phyloP scores from a whole-genome alignment of 2,329 filamentous ascomycete species.

The Trichoderma citrinoviride region DNA sequence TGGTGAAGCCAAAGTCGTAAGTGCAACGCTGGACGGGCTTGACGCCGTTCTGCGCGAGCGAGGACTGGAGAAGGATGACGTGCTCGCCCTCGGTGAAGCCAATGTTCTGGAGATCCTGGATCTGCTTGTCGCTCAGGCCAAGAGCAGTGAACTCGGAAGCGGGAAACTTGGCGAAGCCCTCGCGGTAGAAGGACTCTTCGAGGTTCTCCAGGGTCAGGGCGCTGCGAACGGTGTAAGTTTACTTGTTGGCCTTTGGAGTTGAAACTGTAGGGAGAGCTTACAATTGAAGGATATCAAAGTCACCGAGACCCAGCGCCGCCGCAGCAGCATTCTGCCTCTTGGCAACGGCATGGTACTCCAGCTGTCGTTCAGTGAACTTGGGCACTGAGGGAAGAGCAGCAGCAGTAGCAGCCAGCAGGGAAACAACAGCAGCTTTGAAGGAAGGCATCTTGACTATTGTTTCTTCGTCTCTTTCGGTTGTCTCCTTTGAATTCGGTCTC shows the following conservation, averaged over 20 bases:
- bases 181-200: slow-evolving; percentile 68
- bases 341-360: slow-evolving; percentile 46
- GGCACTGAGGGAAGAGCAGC: slow-evolving; percentile 47
- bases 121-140: slow-evolving; percentile 32
- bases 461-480: slow-evolving; percentile 17
- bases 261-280: slow-evolving; percentile 36
- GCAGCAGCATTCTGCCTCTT: slow-evolving; percentile 52
- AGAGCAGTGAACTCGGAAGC: slow-evolving; percentile 61
- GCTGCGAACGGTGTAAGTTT: slow-evolving; percentile 24
- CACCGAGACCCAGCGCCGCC: slow-evolving; percentile 46
- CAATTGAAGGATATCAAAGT: slow-evolving; percentile 60
- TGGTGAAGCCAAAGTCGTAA: slow-evolving; percentile 70
- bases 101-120: slow-evolving; percentile 57
- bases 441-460: slow-evolving; percentile 35
- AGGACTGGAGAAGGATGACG: slow-evolving; percentile 45
- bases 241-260: too few species aligned
- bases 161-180: slow-evolving; percentile 67
- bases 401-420: slow-evolving; percentile 45
- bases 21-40: slow-evolving; percentile 66
- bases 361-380: slow-evolving; percentile 45
- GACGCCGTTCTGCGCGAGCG: slow-evolving; percentile 60
- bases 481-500: neutral
- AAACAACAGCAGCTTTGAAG: slow-evolving; percentile 43
- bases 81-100: slow-evolving; percentile 58
- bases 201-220: slow-evolving; percentile 73